Base-by-base conservation (phyloP, 176 grass and related monocot species). In the Phyllostachys edulis region DNA sequence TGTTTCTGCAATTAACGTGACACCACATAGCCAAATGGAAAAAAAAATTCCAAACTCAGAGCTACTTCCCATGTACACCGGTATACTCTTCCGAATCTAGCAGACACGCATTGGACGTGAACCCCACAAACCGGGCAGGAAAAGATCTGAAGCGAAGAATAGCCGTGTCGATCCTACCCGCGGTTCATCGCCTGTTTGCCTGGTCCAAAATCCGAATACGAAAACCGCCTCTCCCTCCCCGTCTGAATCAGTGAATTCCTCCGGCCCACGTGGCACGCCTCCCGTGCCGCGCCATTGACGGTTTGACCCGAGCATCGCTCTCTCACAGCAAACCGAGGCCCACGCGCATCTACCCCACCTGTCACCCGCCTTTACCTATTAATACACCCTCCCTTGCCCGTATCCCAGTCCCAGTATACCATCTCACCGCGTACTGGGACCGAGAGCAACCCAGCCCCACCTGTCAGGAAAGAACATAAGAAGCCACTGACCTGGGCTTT, bases 221-320 rank as follows among this genome's bases (percentile, higher is more conserved):
- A 80, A 69, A 45, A 69, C 59, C 67, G 2, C 42, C 14, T 5
- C 29, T 5, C 29, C 2, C 42, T 9, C 42, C 12, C 46, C 0
- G 46, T 47, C 12, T 47, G 45, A 44, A 9, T 9, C 41, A 1
- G 41, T 44, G 41, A 47, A 14, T 59, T 67, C 20, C 12, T 12
- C 47, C 21, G 5, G 9, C 52, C 76, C 49, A 82, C 83, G 88
- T 77, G 88, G 83, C 56, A 13, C 39, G 63, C 66, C 78, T 71
- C 78, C 56, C 84, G 67, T 82, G 78, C 84, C 52, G 32, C 63
- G 77, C 71, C 24, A 37, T 86, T 2, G 15, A 7, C 40, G 15
- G 47, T 50, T 75, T 81, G 59, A 77, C 55, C 37, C 67, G 54
- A 4, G 3, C 24, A 26, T 52, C 49, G 14, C 49, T 16, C 10